Base-by-base conservation (phyloP, 805 yeast species). In the Wickerhamomyces pijperi region DNA sequence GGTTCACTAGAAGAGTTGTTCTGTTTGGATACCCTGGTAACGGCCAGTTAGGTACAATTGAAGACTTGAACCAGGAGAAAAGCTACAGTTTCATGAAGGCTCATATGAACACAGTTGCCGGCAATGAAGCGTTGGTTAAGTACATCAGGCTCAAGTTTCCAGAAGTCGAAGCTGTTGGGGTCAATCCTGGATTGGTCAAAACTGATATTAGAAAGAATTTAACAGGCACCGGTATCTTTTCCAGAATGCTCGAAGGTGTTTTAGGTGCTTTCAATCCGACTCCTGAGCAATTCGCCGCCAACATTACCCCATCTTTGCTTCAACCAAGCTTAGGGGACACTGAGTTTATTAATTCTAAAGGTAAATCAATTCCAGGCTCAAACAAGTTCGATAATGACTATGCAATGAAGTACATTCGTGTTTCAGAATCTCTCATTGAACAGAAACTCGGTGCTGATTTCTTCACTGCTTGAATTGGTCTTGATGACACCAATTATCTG, bases 51-150 rank as follows among this genome's bases (percentile, higher is more conserved):
- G 70, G 69, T 9, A 42, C 49, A 8, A 47, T 54, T 21, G 58
- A 58, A 12, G 65, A 65, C 44, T 40, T 63, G 37, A 64, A 64
- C 38, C 53, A 55, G 13, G 65, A 60, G 13, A 41, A 47, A 17
- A 39, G 37, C 1, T 65, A 65, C 46, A 47, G 50, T 9, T 49
- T 50, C 11, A 31, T 43, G 28, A 39, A 37, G 7, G 56, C 65
- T 3, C 70, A 65, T 41, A 54, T 57, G 61, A 63, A 51, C 37
- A 64, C 69, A 0, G 68, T 65, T n/a, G 68, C 68, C 2, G 67
- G 65, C 1, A 65, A 65, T 40, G 70, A 65, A 42, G 51, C 63
- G 1, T 41, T 64, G 19, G 66, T 64, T 2, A 32, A 46, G 8
- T 49, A 52, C 36, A 36, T 45, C n/a, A 48, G 43, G 1, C 19